Evolutionary conservation across 495 filamentous ascomycete genomes (phyloP), one percentile per base, ranked within the genome.

Genomic region (Massariosphaeria phaeospora): DNA sequence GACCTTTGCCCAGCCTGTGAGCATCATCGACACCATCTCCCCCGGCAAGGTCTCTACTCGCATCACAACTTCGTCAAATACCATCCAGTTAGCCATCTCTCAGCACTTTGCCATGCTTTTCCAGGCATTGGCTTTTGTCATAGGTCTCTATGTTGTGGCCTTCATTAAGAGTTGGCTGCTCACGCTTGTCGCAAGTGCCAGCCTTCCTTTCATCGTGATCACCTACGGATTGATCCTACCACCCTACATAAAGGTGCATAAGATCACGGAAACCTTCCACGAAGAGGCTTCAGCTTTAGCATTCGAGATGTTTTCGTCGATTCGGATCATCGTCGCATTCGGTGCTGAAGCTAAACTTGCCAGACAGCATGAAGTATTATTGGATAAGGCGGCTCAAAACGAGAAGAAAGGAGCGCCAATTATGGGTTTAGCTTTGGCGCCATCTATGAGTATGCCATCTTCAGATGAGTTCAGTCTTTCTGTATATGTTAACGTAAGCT

Each of bases 281-380:
- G 79, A 76, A 18, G 76, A 82, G 39, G 82, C 82, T 0, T 79
- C 80, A 0, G 76, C 76, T 17, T 69, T 83, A 10, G 79, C 83
- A 8, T 81, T 79, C 48, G 83, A 68, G 48, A 65, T 68, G 9
- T 68, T 68, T 52, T 55, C 54, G 8, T 68, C 66, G 7, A 68
- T 68, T 34, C 59, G 66, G 34, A 83, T 84, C 67, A 70, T 85
- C 33, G 73, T 77, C 23, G 83, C 83, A 8, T 84, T 81, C 52
- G 81, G 82, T 17, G 83, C 82, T 0, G 79, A 84, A 57, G 57
- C 59, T 12, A 78, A 75, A 47, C 75, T 84, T 61, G 65, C 72
- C 1, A 70, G 58, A 26, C 76, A 74, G 47, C 84, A 84, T 62
- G 53, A 67, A 2, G 65, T 62, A 0, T 81, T 79, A 74, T 70